Base-by-base conservation (phyloP, 1,139 yeast genomes). In the Sugiyamaella pinicola region DNA sequence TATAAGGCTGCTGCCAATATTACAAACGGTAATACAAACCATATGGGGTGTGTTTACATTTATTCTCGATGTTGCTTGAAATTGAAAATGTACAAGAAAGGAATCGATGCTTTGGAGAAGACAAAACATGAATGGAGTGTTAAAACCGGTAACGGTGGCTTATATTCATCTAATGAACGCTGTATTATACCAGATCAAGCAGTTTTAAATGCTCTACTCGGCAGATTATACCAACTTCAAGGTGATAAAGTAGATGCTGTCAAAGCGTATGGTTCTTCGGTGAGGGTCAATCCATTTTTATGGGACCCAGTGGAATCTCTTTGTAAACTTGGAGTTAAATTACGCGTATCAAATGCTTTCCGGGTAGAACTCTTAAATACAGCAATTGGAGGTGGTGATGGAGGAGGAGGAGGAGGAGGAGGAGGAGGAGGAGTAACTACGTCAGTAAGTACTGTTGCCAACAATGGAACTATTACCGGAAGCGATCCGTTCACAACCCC, bases 271-370 rank as follows among this genome's bases (percentile, higher is more conserved):
- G 79, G 87, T 0, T 80, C 79, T 59, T 87, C 95, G 0, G 74
- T 89, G 53, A 80, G 81, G 55, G 70, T 77, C 55, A 87, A 93
- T 66, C 96, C 95, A 22, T 88, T 77, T 66, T 77, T 89, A 49
- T 90, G 95, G 79, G 97, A 89, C 64, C 91, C 97, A 0, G 82
- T 87, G 58, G 89, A 86, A 61, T 84, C 84, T 41, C 73, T 93
- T 46, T 84, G 93, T 64, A 78, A 79, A 55, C 73, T 87, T 47
- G 70, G 72, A 8, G 63, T 85, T 22, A 79, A 81, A 56, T 77
- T 88, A 22, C 77, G 81, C 49, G 83, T 84, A 7, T 80, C 81
- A 52, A 74, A 85, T 6, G 77, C 88, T 40, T 87, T 79, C 68
- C 80, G 77, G 47, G 44, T 56, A 12, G 52, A 54, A 9, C 46